phyloP scores from a whole-genome alignment of 116 monocot genomes.

The Phalaenopsis hybrid region DNA sequence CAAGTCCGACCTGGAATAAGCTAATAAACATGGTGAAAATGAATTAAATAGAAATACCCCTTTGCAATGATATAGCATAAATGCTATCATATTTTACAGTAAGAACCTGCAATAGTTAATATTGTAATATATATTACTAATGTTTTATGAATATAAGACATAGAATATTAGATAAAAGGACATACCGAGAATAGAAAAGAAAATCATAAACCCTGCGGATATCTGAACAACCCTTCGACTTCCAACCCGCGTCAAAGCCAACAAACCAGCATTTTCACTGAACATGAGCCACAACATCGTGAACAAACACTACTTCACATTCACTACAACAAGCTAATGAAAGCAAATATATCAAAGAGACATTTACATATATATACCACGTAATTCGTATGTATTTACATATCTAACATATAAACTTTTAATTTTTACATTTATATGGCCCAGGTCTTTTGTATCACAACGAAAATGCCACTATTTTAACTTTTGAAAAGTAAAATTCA shows the following conservation, averaged over 20 bases:
- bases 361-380: too few relatives aligned
- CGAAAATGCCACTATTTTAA: too few relatives aligned
- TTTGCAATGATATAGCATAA: neutral
- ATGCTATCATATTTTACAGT: too few relatives aligned
- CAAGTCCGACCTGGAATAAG: neutral
- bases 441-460: too few relatives aligned
- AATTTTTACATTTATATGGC: too few relatives aligned
- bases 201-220: slow-evolving; percentile 87
- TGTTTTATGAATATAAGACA: neutral
- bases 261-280: slow-evolving; percentile 82
- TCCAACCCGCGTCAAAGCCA: slow-evolving; percentile 73
- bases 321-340: neutral
- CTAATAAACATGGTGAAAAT: neutral
- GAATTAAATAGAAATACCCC: neutral
- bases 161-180: neutral
- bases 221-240: slow-evolving; percentile 87
- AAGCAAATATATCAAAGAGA: neutral
- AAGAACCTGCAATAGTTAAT: too few relatives aligned
- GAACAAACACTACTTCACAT: neutral
- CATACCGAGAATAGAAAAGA: slow-evolving; percentile 76
- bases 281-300: neutral
- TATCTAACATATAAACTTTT: too few relatives aligned
- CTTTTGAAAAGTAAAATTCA: too few relatives aligned
- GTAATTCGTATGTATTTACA: too few relatives aligned
- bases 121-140: too few relatives aligned